Base-by-base conservation (phyloP, 2,329 filamentous ascomycete species). In the Fusarium globosum region DNA sequence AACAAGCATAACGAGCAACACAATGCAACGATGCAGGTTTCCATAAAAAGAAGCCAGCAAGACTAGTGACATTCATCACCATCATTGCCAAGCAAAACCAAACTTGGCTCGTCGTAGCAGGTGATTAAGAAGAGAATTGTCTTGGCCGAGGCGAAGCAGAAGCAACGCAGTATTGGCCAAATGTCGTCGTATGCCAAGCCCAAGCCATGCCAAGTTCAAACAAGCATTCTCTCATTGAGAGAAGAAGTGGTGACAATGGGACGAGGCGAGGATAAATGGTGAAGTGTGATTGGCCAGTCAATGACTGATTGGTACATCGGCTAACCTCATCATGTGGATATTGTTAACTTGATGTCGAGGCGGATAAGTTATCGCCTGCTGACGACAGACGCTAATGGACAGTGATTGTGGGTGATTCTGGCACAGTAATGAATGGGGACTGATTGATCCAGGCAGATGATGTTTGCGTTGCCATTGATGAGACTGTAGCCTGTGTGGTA, bases 161-260 rank as follows among this genome's bases (percentile, higher is more conserved):
- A 33, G 33, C 36, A 58, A 60, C 16, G 16, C 33, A 51, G 28
- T 45, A 42, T 41, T 71, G 45, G 39, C 16, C 45, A 39, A 55
- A 62, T 71, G 45, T 73, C 33, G 58, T 67, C 59, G 60, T 71
- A 53, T 67, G 71, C 71, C 71, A 73, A 73, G 71, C 45, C 46
- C 52, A 73, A 68, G 58, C 71, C 61, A 74, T 74, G 71, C 71
- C 71, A 74, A 73, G 71, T 71, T 68, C 33, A 74, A 73, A 64
- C 71, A 74, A 73, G 71, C 71, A 72, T 69, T 72, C 45, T 58
- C 41, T 39, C 12, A 48, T 39, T 15, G 15, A 60, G 41, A 64
- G 41, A 45, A 28, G 45, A 52, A 57, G 45, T 46, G 52, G 45
- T 42, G 56, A 69, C 21, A 64, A 30, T n/a, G 38, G 16, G 39